Conservation (phyloP, 2,329 filamentous ascomycete species). For the Hypoxylon sp. region DNA sequence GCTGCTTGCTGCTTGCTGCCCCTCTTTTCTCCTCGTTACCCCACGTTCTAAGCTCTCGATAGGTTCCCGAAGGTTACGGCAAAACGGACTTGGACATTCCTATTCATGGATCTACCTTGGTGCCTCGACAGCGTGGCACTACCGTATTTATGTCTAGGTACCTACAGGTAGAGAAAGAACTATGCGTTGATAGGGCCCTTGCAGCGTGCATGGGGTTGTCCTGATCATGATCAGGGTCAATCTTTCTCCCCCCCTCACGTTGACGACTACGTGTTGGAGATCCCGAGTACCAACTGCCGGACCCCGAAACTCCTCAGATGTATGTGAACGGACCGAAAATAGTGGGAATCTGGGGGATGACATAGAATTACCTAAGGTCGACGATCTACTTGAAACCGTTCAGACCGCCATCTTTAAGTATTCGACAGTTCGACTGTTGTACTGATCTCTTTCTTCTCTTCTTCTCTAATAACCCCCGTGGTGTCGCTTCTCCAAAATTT, state of each 20-base stretch:
- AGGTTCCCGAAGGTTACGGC: neutral
- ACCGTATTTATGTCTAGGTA: neutral
- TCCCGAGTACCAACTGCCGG: slow-evolving; percentile 43
- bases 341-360: slow-evolving; percentile 36
- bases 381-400: slow-evolving; percentile 11
- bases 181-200: slow-evolving; percentile 8
- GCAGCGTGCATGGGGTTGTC: slow-evolving; percentile 9
- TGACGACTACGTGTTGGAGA: slow-evolving; percentile 11
- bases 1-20: no score
- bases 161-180: neutral
- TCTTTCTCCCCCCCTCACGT: slow-evolving; percentile 39
- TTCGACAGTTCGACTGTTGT: slow-evolving; percentile 2
- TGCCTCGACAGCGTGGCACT: neutral
- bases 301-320: slow-evolving; percentile 17
- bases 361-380: slow-evolving; percentile 47
- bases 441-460: neutral
- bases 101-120: neutral
- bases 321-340: slow-evolving; percentile 11
- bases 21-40: slow-evolving; percentile 17
- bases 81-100: neutral
- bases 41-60: slow-evolving; percentile 16
- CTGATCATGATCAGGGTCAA: slow-evolving; percentile 37
- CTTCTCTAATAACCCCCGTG: no score
- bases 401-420: slow-evolving; percentile 5
- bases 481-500: neutral